Base-by-base conservation (phyloP, 352 stramenopile genomes). In the Globisporangium iwayamae region DNA sequence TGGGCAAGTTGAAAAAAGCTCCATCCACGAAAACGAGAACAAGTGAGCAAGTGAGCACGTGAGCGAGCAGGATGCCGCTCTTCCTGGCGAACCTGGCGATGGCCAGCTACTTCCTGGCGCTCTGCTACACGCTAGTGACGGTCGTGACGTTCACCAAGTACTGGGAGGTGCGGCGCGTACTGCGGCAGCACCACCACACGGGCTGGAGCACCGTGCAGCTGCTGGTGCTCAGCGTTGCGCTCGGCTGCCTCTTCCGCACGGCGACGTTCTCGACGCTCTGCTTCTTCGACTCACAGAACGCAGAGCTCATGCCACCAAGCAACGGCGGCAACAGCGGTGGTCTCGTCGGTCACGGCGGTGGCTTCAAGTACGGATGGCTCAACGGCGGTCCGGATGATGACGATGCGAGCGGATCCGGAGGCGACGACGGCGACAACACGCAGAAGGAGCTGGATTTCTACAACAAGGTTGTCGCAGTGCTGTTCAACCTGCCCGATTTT, bases 401-500 rank as follows among this genome's bases (percentile, higher is more conserved):
- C 57, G 56, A 62, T 62, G 60, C 63, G 14, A 62, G 50, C 34
- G 54, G 61, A 28, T 62, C 51, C 1, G 20, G 43, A 10, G 45
- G 25, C 10, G 51, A 59, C 51, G 32, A 54, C 20, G 52, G 63
- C 55, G 68, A 69, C 52, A 65, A 71, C 9, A 63, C 72, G n/a
- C 71, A 89, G 62, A 71, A 73, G 9, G 86, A 95, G 65, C 75
- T 95, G 6, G 82, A 93, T 53, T 95, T 95, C 45, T 95, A 95
- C 83, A 95, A 95, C 80, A 93, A 95, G 68, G 86, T 95, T 25
- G 86, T 95, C 52, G 86, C 86, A 5, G 86, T 97, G 69, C 79
- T 97, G 6, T 97, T 97, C 73, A 95, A 97, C 61, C 63, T 97
- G 53, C 91, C 91, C n/a, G 91, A 97, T 65, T 97, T 96, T 63